Base-by-base conservation (phyloP, 768 basidiomycete species). In the Mycena amicta region DNA sequence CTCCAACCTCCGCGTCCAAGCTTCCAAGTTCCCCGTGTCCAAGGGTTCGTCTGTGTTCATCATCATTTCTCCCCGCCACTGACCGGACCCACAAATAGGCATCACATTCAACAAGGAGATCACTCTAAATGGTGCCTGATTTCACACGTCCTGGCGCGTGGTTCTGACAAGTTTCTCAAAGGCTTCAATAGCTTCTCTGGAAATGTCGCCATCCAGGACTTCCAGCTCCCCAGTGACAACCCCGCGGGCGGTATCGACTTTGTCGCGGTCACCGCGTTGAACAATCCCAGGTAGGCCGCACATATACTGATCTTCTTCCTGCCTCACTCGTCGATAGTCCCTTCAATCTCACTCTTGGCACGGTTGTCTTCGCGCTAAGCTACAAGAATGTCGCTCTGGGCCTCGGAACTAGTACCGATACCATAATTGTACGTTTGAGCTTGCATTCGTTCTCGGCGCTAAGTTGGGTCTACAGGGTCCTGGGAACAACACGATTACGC, bases 191-290 rank as follows among this genome's bases (percentile, higher is more conserved):
- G 77, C 66, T 90, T 90, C 67, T 66, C 77, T n/a, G 77, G 79
- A 18, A 77, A 80, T 67, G 83, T 88, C 40, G 55, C 68, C 22
- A 73, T 91, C 22, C 70, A 77, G 53, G 83, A 89, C 55, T 78
- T 90, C 52, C 79, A 82, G 64, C 74, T 92, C 13, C 89, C 89
- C 0, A 82, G 83, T 43, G 88, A 90, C 65, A 80, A 82, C 70
- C 83, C 86, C 12, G 75, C 72, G 0, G 87, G 87, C 51, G 89
- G 89, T 23, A 87, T 92, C 61, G 72, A 87, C 67, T 89, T 89
- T 62, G 66, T 79, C 26, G 80, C 87, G 18, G 74, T 81, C 16
- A 89, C 83, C 1, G 67, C 75, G 40, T 68, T 90, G 50, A 77
- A 66, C 30, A 89, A 89, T 66, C 74, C 80, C 23, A 88, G 87